Percentiles rank a stretch among this genome's conserved stretches.
These are phyloP conservation scores for Beauveria sp. DNA, from an alignment of 2,329 filamentous ascomycete genomes.

Conservation along the genomic window DNA sequence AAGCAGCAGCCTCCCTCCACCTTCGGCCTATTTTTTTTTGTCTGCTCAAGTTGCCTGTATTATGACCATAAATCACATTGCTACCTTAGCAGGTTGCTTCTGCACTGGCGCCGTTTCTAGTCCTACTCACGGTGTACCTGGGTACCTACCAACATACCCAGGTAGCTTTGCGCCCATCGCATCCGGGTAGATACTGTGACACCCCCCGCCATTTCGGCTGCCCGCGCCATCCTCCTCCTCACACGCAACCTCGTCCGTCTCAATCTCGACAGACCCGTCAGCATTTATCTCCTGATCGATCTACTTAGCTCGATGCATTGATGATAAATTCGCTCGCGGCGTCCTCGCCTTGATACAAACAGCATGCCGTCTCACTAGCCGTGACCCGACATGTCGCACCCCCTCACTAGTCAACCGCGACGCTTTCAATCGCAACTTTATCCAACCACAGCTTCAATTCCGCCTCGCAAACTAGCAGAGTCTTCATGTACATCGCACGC, in stretches of 20 bases:
- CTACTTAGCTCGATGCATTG: not conserved
- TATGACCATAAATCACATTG: no score
- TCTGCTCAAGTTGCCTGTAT: not conserved
- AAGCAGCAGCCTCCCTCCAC: no score
- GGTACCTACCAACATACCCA: no score
- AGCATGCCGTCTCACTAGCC: not conserved
- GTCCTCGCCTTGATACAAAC: not conserved
- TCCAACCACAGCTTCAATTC: not conserved
- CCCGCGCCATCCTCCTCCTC: not conserved
- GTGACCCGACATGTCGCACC: not conserved
- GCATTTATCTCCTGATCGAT: not conserved
- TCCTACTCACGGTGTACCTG: not conserved
- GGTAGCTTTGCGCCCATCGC: not conserved
- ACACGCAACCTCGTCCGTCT: not conserved
- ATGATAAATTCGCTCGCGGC: not conserved
- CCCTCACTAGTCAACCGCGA: slow-evolving; percentile 1
- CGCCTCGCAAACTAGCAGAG: not conserved
- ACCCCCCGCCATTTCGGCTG: not conserved
- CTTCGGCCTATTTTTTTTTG: not conserved
- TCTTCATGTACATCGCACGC: not conserved
- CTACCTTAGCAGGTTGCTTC: no score
- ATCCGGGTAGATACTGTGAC: no score
- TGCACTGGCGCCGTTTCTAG: not conserved
- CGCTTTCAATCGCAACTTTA: not conserved
- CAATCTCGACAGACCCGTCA: not conserved